Evolutionary conservation across 2,329 filamentous ascomycete genomes (phyloP), one percentile per base, ranked within the genome.

Genomic region (Cercospora beticola): DNA sequence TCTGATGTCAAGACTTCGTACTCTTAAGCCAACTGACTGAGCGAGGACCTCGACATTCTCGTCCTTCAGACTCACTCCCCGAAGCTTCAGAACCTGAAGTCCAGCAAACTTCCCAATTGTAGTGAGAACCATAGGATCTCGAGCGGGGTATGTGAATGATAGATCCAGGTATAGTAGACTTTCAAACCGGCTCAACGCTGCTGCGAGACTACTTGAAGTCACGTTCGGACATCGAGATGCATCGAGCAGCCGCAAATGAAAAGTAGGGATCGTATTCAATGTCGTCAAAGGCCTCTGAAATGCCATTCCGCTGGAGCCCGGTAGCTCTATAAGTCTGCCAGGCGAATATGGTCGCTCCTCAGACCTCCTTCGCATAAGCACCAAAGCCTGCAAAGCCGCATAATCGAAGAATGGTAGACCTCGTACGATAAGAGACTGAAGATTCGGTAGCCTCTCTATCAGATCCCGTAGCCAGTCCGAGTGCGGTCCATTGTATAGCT

Each of bases 341-440:
- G 73, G 67, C 64, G 59, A 56, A 68, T 18, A 36, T 69, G 56
- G 69, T 76, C 79, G 46, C 31, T 62, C 64, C 12, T 65, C 63
- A 14, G 78, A 74, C 63, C 79, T 82, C n/a, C 65, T 68, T 23
- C 62, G 40, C 23, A 68, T 68, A 1, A 68, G 33, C 6, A 61
- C 65, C 65, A 89, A 74, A 2, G 83, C 84, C 66, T 83, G 78
- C 64, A 89, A 81, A 18, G 86, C 82, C 68, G 83, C 83, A 74
- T 89, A 86, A 66, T 89, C 87, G 73, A 89, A 89, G 74, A 88
- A 89, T 0, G 87, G 86, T 59, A 89, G 77, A 31, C 82, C 83
- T 16, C 86, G 83, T 10, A 89, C 86, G 67, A 89, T 83, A 60
- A 89, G 78, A 1, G 85, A 87, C 72, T 89, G 87, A 16, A 89